Evolutionary conservation across 148 eudicot species (phyloP), one percentile per base, ranked within the genome.

Genomic region (Drosera capensis): DNA sequence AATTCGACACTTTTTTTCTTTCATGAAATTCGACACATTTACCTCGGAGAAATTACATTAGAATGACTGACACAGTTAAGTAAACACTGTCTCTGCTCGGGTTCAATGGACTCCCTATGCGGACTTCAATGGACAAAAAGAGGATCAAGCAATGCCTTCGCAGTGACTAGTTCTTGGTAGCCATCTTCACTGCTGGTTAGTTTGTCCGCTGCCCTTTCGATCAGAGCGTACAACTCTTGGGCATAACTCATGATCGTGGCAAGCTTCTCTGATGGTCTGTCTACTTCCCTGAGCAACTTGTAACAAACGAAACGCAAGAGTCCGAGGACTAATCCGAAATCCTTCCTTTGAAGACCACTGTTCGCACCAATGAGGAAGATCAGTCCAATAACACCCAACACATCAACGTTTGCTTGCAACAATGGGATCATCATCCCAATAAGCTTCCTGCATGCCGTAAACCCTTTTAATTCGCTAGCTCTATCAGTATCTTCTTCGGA

Each of bases 341-440:
- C 83, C 62, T 62, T 80, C 38, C 62, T 65, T 36, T 66, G 67
- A 55, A 90, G 59, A 48, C 71, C 84, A 40, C 46, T 47, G 1
- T 38, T 35, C 24, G 70, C 19, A 29, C 58, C 63, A 40, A 51
- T 56, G 30, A 84, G 73, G 50, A 78, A 55, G 20, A 67, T 26
- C 15, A 66, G 46, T 29, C 84, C 95, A 20, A 73, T 59, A 36
- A 71, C 74, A 55, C 85, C 88, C 38, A 90, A 54, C 21, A 90
- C 56, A 44, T 66, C 37, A 38, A 37, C 24, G 48, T 78, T 84
- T 24, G 35, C 60, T 54, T 56, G 64, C 43, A 74, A 23, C 17
- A 69, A 56, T 61, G 60, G 63, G 51, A 63, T 28, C 66, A 76
- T 53, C 67, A 73, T 54, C 48, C 51, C 71, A 2, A 67, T 46